Conservation (phyloP, 148 eudicot species). For the Rhododendron molle region DNA sequence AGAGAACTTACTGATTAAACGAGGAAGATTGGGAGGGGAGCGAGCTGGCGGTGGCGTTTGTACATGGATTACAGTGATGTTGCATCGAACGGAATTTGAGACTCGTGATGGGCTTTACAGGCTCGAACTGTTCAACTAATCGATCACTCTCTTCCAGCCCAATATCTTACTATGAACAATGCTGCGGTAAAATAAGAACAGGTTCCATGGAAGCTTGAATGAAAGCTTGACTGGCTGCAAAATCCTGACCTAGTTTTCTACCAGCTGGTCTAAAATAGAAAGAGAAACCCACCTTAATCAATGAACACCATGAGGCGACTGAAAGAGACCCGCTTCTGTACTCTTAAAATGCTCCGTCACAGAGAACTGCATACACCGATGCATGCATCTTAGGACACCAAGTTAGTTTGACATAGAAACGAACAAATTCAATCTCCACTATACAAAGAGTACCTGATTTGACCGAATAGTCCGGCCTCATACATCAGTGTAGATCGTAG, state of each 20-base stretch:
- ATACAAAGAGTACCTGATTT: slow-evolving; percentile 60
- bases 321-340: slow-evolving; percentile 50
- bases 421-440: slow-evolving; percentile 10
- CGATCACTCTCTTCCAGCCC: too few species aligned
- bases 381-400: neutral
- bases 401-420: neutral
- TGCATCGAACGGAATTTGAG: too few species aligned
- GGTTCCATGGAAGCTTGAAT: neutral
- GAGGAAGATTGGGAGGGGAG: too few species aligned
- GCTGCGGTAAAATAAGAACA: neutral
- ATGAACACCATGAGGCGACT: slow-evolving; percentile 71
- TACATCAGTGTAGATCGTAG: slow-evolving; percentile 63
- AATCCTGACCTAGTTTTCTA: neutral
- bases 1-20: too few species aligned
- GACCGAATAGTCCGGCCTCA: slow-evolving; percentile 53
- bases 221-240: neutral
- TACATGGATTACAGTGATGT: too few species aligned
- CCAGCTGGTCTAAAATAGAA: slow-evolving; percentile 2
- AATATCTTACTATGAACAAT: neutral
- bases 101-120: too few species aligned
- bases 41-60: too few species aligned
- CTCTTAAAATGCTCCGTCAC: slow-evolving; percentile 78
- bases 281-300: slow-evolving; percentile 57
- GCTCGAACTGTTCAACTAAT: too few species aligned
- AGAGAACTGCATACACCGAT: slow-evolving; percentile 54